Evolutionary conservation across 768 basidiomycete genomes (phyloP).

Genomic region (Ramaria rubella): DNA sequence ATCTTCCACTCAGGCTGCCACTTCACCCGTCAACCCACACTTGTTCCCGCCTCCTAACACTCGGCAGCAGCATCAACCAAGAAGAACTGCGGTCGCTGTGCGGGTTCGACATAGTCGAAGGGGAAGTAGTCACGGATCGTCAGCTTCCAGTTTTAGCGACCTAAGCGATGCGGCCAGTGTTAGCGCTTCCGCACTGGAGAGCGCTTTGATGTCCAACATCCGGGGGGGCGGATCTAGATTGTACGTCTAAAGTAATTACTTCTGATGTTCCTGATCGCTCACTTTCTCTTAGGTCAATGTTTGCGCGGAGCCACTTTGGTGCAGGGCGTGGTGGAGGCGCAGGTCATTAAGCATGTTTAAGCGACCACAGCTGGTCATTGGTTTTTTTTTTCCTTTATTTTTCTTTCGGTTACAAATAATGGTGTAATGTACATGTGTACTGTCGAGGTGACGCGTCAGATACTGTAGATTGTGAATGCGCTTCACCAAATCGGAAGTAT

Average conservation of each 20-base stretch:
- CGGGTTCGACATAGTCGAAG: conserved; percentile 41
- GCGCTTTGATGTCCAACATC: conserved; percentile 71
- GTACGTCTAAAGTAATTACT: conserved; percentile 39
- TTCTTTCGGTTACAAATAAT: neutral
- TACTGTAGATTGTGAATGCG: neutral
- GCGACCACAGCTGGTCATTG: neutral
- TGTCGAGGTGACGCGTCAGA: neutral
- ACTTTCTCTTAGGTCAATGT: conserved; percentile 26
- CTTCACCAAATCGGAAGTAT: neutral
- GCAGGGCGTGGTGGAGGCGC: conserved; percentile 3
- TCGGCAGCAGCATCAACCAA: conserved; percentile 42
- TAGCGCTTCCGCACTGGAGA: conserved; percentile 74
- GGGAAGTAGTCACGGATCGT: conserved; percentile 60
- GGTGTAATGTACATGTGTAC: neutral
- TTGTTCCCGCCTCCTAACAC: conserved; percentile 50
- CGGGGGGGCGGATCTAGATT: conserved; percentile 58
- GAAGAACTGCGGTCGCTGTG: conserved; percentile 39
- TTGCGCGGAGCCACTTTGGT: conserved; percentile 25
- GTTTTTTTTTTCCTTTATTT: neutral
- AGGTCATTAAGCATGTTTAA: neutral
- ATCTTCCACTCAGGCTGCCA: conserved; percentile 38
- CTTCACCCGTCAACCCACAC: conserved; percentile 59
- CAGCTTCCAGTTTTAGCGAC: conserved; percentile 81
- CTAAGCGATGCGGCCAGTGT: conserved; percentile 74
- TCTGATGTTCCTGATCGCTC: neutral